phyloP scores from a whole-genome alignment of 2,329 filamentous ascomycete genomes.

The Canariomyces notabilis region DNA sequence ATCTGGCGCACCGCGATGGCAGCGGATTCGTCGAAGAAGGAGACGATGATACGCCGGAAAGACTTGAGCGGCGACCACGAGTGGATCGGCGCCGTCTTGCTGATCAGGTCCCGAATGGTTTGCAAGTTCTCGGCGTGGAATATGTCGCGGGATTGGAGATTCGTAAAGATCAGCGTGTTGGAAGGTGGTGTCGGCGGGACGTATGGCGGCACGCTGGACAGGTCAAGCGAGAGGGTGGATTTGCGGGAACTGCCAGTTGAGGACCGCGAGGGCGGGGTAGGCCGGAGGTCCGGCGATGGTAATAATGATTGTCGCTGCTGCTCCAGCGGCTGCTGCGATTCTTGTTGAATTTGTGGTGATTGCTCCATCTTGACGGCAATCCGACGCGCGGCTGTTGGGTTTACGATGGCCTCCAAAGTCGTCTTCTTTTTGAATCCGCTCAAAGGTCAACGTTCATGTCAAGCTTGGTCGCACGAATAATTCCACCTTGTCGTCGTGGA shows the following conservation, averaged over 20 bases:
- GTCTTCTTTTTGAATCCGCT: too few species aligned
- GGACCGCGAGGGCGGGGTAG: slow-evolving; percentile 34
- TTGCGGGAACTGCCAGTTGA: slow-evolving; percentile 45
- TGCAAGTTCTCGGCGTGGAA: slow-evolving; percentile 71
- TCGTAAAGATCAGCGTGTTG: slow-evolving; percentile 82
- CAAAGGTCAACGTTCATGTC: too few species aligned
- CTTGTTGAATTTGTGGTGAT: slow-evolving; percentile 4
- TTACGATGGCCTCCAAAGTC: too few species aligned
- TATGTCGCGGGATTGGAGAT: slow-evolving; percentile 66
- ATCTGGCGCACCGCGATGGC: slow-evolving; percentile 66
- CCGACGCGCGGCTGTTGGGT: too few species aligned
- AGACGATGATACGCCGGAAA: slow-evolving; percentile 75
- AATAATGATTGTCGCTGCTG: slow-evolving; percentile 1
- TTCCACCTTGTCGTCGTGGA: too few species aligned
- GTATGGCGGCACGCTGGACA: slow-evolving; percentile 66
- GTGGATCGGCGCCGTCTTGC: slow-evolving; percentile 65
- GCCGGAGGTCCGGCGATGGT: slow-evolving; percentile 14
- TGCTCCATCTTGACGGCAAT: slow-evolving; percentile 16
- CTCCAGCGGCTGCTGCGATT: background rate
- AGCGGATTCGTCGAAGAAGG: slow-evolving; percentile 65
- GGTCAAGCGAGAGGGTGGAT: slow-evolving; percentile 63
- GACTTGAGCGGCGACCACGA: slow-evolving; percentile 77
- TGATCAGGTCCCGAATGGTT: slow-evolving; percentile 66
- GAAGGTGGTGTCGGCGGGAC: slow-evolving; percentile 68
- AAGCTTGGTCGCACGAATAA: too few species aligned